Percentiles rank a stretch among this genome's conserved stretches.
These are phyloP conservation scores for Cornus kousa DNA, from an alignment of 148 eudicot genomes.

Conservation along the genomic window DNA sequence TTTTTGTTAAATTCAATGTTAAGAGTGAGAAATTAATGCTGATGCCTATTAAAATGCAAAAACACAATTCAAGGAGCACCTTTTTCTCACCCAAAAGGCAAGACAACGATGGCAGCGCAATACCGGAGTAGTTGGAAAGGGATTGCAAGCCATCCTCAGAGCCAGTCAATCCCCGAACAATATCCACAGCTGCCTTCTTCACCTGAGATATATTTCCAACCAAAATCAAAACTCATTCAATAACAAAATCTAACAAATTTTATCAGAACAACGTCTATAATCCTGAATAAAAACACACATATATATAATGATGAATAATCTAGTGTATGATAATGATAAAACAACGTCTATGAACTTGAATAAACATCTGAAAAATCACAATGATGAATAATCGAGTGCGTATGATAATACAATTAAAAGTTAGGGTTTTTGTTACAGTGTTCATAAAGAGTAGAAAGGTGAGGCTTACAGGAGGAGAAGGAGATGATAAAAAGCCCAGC, in stretches of 20 bases:
- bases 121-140: slow-evolving; percentile 54
- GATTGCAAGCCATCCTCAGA: slow-evolving; percentile 79
- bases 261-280: no score
- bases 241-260: background rate
- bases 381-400: background rate
- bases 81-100: slow-evolving; percentile 66
- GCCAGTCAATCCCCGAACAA: slow-evolving; percentile 89
- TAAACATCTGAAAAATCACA: background rate
- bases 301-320: no score
- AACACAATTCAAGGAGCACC: slow-evolving; percentile 31
- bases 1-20: background rate
- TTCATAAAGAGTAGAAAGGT: background rate
- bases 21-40: background rate
- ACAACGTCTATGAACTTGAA: background rate
- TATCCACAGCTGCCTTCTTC: slow-evolving; percentile 81
- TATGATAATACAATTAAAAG: background rate
- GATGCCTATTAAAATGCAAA: background rate
- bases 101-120: slow-evolving; percentile 50
- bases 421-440: slow-evolving; percentile 1
- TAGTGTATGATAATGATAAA: background rate
- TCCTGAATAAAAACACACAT: no score
- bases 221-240: background rate
- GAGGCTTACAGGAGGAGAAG: slow-evolving; percentile 68
- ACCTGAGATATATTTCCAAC: slow-evolving; percentile 39
- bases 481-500: slow-evolving; percentile 75